phyloP scores from a whole-genome alignment of 805 yeast species.

The Candida corydali region DNA sequence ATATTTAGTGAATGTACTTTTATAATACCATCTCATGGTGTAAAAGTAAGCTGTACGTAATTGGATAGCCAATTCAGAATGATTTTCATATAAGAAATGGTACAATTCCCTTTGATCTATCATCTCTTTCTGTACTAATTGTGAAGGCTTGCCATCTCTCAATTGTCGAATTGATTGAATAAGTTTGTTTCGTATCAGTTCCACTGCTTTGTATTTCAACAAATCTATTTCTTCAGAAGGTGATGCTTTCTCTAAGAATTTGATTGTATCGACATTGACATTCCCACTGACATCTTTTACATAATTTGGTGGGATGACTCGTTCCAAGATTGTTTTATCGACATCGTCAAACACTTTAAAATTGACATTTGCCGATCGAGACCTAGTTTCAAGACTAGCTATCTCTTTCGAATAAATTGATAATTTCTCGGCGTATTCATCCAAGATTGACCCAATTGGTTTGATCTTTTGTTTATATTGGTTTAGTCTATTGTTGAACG shows the following conservation, averaged over 20 bases:
- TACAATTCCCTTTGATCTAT: slow-evolving; percentile 60
- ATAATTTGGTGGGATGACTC: slow-evolving; percentile 71
- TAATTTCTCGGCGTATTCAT: slow-evolving; percentile 53
- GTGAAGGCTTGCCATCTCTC: slow-evolving; percentile 62
- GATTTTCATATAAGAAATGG: slow-evolving; percentile 50
- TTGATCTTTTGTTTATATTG: slow-evolving; percentile 31
- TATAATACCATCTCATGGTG: slow-evolving; percentile 94
- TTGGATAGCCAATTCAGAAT: slow-evolving; percentile 64
- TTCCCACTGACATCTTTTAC: slow-evolving; percentile 55
- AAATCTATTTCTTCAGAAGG: slow-evolving; percentile 39
- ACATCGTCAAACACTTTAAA: slow-evolving; percentile 38
- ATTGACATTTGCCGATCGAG: slow-evolving; percentile 25
- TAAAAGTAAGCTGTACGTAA: slow-evolving; percentile 74
- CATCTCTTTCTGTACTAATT: slow-evolving; percentile 64
- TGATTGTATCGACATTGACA: slow-evolving; percentile 65
- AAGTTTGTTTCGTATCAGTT: slow-evolving; percentile 69
- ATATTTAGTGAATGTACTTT: slow-evolving; percentile 72
- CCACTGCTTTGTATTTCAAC: slow-evolving; percentile 62
- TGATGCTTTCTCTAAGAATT: slow-evolving; percentile 50
- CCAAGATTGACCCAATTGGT: slow-evolving; percentile 53
- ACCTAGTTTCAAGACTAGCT: slow-evolving; percentile 29
- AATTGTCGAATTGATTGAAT: slow-evolving; percentile 63
- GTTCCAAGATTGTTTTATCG: slow-evolving; percentile 72
- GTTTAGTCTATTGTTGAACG: slow-evolving; percentile 22
- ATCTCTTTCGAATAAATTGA: slow-evolving; percentile 27